Conservation (phyloP, 1,139 yeast species). For the Meyerozyma sp. region DNA sequence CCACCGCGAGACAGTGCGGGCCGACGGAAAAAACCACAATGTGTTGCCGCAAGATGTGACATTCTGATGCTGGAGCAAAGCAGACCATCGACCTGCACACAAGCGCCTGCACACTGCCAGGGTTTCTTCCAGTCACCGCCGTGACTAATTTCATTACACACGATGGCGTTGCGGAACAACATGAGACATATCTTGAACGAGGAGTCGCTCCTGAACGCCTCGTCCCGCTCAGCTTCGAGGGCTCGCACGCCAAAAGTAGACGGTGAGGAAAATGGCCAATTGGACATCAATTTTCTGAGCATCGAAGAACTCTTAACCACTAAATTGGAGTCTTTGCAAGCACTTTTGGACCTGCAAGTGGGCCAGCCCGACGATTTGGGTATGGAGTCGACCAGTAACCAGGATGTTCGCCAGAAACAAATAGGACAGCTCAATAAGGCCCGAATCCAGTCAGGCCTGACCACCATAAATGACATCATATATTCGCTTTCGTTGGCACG, state of each 20-base stretch:
- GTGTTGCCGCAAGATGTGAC: conserved; percentile 60
- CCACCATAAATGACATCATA: conserved; percentile 39
- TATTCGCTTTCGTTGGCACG: conserved; percentile 35
- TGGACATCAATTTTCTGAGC: conserved; percentile 34
- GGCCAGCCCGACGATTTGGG: conserved; percentile 10
- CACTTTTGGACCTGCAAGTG: conserved; percentile 10
- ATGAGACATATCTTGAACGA: neutral
- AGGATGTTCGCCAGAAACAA: conserved; percentile 22
- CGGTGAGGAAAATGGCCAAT: conserved; percentile 38
- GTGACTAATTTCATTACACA: neutral
- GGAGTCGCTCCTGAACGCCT: conserved; percentile 12
- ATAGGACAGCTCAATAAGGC: conserved; percentile 28
- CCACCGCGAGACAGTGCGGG: conserved; percentile 45
- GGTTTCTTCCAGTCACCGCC: neutral
- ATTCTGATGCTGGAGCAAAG: conserved; percentile 21
- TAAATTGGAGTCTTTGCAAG: conserved; percentile 31
- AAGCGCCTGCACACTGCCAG: neutral
- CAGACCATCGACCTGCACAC: too few species aligned
- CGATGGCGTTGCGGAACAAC: neutral
- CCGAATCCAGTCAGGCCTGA: conserved; percentile 31
- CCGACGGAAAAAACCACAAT: conserved; percentile 51
- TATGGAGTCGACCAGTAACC: conserved; percentile 10
- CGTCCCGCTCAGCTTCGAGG: conserved; percentile 34
- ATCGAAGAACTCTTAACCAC: conserved; percentile 37
- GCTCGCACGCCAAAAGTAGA: conserved; percentile 41